Conservation (phyloP, 1,139 yeast genomes). For the Geotrichum siamense region DNA sequence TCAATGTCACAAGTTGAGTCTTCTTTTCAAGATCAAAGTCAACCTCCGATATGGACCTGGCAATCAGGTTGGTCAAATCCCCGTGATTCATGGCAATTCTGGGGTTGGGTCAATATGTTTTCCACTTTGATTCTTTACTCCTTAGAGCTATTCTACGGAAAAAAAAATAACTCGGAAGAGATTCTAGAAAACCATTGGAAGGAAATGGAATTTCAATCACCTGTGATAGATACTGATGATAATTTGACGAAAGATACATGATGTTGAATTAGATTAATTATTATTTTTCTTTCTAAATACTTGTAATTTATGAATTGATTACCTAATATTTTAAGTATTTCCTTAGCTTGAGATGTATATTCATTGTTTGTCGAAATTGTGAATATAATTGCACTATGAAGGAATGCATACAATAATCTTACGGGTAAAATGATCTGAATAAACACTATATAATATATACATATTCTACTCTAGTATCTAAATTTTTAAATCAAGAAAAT, state of each 20-base stretch:
- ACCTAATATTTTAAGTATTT: too few species aligned
- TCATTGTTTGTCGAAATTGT: too few species aligned
- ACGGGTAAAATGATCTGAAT: too few species aligned
- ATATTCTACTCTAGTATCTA: too few species aligned
- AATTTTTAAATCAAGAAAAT: too few species aligned
- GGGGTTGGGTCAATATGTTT: slow-evolving; percentile 94
- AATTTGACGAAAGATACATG: not conserved
- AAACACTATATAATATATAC: too few species aligned
- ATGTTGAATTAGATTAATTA: too few species aligned
- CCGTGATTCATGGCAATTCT: slow-evolving; percentile 62
- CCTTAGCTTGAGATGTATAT: too few species aligned
- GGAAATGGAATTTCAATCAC: not conserved
- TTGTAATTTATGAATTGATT: too few species aligned
- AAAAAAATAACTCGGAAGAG: slow-evolving; percentile 27
- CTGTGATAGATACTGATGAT: slow-evolving; percentile 1
- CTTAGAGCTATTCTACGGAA: slow-evolving; percentile 53
- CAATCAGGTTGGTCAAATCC: slow-evolving; percentile 28
- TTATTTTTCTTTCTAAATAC: too few species aligned
- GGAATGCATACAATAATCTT: too few species aligned
- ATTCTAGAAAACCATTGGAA: slow-evolving; percentile 20
- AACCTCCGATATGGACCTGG: slow-evolving; percentile 13
- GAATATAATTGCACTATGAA: too few species aligned
- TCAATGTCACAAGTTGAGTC: not conserved
- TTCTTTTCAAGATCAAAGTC: not conserved
- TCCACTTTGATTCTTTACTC: slow-evolving; percentile 70